phyloP scores from a whole-genome alignment of 2,329 filamentous ascomycete species.

The Aspergillus latus region DNA sequence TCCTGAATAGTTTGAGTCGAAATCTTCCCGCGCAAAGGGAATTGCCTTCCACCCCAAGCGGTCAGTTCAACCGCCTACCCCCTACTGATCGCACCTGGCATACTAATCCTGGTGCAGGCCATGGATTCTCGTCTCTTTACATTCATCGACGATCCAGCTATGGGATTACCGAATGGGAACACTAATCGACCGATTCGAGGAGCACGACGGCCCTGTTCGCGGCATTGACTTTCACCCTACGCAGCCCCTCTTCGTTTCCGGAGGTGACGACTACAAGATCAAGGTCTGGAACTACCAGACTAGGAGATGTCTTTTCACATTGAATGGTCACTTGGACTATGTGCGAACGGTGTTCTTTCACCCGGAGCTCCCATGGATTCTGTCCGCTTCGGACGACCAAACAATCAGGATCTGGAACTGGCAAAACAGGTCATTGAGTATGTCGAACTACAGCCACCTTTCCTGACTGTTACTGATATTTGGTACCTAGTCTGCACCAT shows the following conservation, averaged over 20 bases:
- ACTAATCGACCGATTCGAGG: conserved; percentile 97
- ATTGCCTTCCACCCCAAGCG: conserved; percentile 68
- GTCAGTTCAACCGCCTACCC: conserved; percentile 40
- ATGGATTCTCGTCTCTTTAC: conserved; percentile 98
- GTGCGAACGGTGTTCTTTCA: conserved; percentile 99
- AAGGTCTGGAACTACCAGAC: conserved; percentile 99
- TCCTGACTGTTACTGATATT: conserved; percentile 19
- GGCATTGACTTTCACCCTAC: conserved; percentile 99
- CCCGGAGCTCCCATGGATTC: conserved; percentile 97
- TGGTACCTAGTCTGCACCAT: conserved; percentile 81
- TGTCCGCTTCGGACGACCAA: conserved; percentile 96
- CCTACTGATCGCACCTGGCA: conserved; percentile 27
- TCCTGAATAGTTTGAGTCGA: conserved; percentile 60
- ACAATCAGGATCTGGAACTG: conserved; percentile 99
- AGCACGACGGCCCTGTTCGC: conserved; percentile 95
- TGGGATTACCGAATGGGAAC: conserved; percentile 99
- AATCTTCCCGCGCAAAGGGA: conserved; percentile 66
- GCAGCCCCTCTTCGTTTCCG: conserved; percentile 96
- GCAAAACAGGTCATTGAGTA: conserved; percentile 92
- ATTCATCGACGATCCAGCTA: conserved; percentile 97
- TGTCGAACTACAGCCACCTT: conserved; percentile 34
- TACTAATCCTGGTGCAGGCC: conserved; percentile 62
- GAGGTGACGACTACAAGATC: conserved; percentile 99
- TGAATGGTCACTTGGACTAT: conserved; percentile 98
- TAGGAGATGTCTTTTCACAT: conserved; percentile 88